Evolutionary conservation across 768 basidiomycete genomes (phyloP).

Genomic region (Kwoniella heveanensis): DNA sequence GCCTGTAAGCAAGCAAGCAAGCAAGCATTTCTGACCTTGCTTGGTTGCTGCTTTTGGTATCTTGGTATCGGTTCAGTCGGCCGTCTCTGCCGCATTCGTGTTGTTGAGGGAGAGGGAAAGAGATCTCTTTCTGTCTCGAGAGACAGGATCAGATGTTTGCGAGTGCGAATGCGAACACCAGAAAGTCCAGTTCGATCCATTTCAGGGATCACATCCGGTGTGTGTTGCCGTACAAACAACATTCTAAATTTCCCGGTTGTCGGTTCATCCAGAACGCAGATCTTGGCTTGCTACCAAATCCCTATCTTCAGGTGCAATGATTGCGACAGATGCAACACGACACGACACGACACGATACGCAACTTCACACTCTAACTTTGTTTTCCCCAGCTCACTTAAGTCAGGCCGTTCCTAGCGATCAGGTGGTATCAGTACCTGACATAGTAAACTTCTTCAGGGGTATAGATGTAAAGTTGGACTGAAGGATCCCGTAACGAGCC

Average conservation of each 20-base stretch:
- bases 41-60: too few species aligned
- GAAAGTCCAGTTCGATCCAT: background rate
- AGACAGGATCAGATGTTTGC: too few species aligned
- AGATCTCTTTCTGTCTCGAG: too few species aligned
- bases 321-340: background rate
- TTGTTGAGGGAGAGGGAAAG: too few species aligned
- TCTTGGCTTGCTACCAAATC: background rate
- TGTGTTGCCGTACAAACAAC: too few species aligned
- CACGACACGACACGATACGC: too few species aligned
- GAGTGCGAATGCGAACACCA: background rate
- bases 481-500: background rate
- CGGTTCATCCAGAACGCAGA: background rate
- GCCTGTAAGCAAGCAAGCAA: too few species aligned
- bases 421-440: background rate
- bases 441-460: background rate
- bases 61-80: too few species aligned
- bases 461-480: background rate
- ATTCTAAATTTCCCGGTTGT: background rate
- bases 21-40: too few species aligned
- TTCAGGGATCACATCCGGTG: background rate
- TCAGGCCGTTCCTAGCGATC: background rate
- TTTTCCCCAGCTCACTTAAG: too few species aligned
- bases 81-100: too few species aligned
- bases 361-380: background rate
- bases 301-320: background rate